Percentiles rank a stretch among this genome's conserved stretches.
Evolutionary conservation across 1,139 yeast genomes (phyloP).

Genomic region (Chernovozyma aurita): DNA sequence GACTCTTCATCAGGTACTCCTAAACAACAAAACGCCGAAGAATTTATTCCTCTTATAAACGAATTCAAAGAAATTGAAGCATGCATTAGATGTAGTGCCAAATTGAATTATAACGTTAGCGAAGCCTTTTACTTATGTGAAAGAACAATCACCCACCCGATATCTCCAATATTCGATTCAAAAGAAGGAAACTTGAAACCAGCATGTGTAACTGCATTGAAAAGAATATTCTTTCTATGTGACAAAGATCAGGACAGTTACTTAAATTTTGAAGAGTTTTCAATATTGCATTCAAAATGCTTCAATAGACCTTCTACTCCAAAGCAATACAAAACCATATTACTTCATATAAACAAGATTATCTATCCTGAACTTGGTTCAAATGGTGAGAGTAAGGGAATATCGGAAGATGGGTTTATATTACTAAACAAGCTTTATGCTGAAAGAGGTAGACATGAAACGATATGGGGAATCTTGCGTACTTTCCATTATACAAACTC

Average conservation of each 20-base stretch:
- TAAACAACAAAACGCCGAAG: slow-evolving; percentile 53
- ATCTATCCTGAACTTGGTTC: slow-evolving; percentile 21
- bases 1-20: slow-evolving; percentile 16
- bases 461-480: slow-evolving; percentile 90
- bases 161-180: slow-evolving; percentile 93
- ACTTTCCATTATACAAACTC: slow-evolving; percentile 91
- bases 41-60: slow-evolving; percentile 77
- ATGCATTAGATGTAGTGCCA: slow-evolving; percentile 84
- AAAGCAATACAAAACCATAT: slow-evolving; percentile 29
- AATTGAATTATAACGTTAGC: slow-evolving; percentile 74
- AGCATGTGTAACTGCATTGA: slow-evolving; percentile 68
- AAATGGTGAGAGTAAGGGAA: slow-evolving; percentile 34
- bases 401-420: slow-evolving; percentile 73
- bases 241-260: slow-evolving; percentile 90
- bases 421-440: slow-evolving; percentile 75
- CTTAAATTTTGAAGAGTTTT: slow-evolving; percentile 65
- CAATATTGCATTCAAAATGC: slow-evolving; percentile 66
- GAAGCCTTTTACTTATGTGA: slow-evolving; percentile 89
- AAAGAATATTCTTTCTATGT: slow-evolving; percentile 75
- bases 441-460: slow-evolving; percentile 90
- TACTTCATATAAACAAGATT: slow-evolving; percentile 20
- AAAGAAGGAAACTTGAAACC: slow-evolving; percentile 81
- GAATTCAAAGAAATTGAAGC: slow-evolving; percentile 94
- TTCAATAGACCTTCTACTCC: slow-evolving; percentile 46
- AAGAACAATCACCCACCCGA: slow-evolving; percentile 85